Evolutionary conservation across 768 basidiomycete species (phyloP).

Genomic region (Lentinula aciculospora): DNA sequence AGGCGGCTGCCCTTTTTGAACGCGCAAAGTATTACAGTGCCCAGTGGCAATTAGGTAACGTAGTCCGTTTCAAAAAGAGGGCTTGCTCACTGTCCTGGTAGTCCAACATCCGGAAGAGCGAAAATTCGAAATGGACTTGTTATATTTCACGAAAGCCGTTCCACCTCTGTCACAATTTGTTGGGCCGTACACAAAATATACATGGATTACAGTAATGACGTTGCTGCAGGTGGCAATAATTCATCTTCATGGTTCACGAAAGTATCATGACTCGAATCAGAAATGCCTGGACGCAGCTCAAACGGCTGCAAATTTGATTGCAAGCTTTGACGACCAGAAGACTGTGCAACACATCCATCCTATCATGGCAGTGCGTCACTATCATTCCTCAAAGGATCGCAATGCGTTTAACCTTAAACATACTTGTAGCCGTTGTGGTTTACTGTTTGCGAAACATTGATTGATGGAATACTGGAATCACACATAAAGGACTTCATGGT

Average conservation of each 20-base stretch:
- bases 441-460: constrained; percentile 7
- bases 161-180: constrained; percentile 2
- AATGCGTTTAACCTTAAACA: background rate
- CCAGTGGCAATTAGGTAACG: constrained; percentile 15
- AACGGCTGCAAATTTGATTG: constrained; percentile 1
- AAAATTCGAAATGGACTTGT: constrained; percentile 10
- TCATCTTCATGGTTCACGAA: constrained; percentile 6
- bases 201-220: background rate
- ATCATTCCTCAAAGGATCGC: background rate
- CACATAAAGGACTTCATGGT: background rate
- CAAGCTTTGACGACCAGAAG: background rate
- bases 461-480: background rate
- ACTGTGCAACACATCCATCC: constrained; percentile 7
- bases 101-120: background rate
- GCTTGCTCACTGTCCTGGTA: background rate
- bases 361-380: constrained; percentile 4
- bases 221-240: constrained; percentile 8
- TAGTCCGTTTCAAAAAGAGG: too few relatives aligned
- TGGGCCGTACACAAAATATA: background rate
- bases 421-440: constrained; percentile 6
- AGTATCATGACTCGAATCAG: constrained; percentile 1
- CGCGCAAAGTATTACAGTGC: constrained; percentile 17
- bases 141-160: constrained; percentile 7
- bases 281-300: constrained; percentile 8
- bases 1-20: constrained; percentile 14